A percentile compares a stretch with the other conserved stretches of the same genome.
Evolutionary conservation across 495 filamentous ascomycete species (phyloP).

Genomic region (Lasiosphaeria hispida): DNA sequence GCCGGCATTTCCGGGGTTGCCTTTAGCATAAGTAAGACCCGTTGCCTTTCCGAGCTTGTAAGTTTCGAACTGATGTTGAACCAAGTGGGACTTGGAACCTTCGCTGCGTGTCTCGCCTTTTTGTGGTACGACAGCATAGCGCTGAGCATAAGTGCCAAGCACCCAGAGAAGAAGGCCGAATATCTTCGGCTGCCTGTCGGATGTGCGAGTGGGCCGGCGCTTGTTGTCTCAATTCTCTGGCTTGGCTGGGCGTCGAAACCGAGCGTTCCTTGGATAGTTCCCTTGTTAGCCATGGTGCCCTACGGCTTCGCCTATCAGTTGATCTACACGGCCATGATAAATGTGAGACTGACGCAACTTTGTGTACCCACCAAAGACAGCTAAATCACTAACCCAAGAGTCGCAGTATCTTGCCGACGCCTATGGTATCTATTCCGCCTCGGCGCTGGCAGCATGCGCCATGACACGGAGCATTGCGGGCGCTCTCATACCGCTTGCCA

Average conservation of each 20-base stretch:
- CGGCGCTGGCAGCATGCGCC: conserved; percentile 59
- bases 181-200: conserved; percentile 63
- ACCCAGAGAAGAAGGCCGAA: conserved; percentile 40
- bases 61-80: not conserved
- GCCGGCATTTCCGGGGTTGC: conserved; percentile 33
- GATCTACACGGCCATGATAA: conserved; percentile 64
- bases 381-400: not conserved
- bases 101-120: conserved; percentile 53
- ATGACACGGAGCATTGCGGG: conserved; percentile 57
- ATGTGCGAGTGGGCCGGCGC: conserved; percentile 58
- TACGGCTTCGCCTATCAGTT: conserved; percentile 65
- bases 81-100: conserved; percentile 41
- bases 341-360: conserved; percentile 27
- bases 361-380: not conserved
- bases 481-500: conserved; percentile 48
- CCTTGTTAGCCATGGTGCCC: conserved; percentile 54
- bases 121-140: conserved; percentile 34
- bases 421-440: conserved; percentile 65
- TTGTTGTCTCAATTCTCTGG: conserved; percentile 64
- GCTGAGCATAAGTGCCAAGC: conserved; percentile 15
- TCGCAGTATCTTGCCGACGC: conserved; percentile 62
- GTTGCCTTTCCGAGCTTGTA: not conserved
- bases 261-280: conserved; percentile 60
- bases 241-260: conserved; percentile 60
- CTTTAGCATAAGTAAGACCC: conserved; percentile 27